phyloP scores from a whole-genome alignment of 768 basidiomycete species.

The Termitomyces sp. region DNA sequence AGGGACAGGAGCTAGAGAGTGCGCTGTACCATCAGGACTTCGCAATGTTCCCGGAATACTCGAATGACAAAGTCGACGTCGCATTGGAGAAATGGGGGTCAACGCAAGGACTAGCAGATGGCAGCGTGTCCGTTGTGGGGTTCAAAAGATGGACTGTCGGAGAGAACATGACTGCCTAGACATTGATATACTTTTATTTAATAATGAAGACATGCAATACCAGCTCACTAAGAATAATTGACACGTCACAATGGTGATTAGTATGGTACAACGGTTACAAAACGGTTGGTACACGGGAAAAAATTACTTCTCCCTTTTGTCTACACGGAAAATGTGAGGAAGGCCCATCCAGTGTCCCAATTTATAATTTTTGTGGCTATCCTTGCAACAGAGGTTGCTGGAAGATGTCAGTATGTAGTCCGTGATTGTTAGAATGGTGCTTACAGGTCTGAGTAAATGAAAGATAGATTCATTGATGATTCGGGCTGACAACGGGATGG shows the following conservation, averaged over 20 bases:
- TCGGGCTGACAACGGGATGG: background rate
- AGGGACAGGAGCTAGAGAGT: constrained; percentile 33
- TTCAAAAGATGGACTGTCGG: constrained; percentile 66
- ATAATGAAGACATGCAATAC: background rate
- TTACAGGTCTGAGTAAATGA: constrained; percentile 33
- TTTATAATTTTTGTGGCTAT: constrained; percentile 44
- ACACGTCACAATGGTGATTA: background rate
- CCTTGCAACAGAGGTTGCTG: constrained; percentile 55
- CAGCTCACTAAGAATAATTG: background rate
- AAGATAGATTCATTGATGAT: constrained; percentile 1
- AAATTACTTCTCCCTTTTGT: constrained; percentile 15
- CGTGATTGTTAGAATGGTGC: constrained; percentile 13
- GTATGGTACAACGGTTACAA: background rate
- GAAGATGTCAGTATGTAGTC: background rate
- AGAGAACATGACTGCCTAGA: constrained; percentile 20
- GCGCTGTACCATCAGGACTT: constrained; percentile 71
- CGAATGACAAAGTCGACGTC: constrained; percentile 36
- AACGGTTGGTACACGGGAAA: background rate
- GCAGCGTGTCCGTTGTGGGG: constrained; percentile 41
- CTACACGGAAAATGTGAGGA: constrained; percentile 37
- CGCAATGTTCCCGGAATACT: constrained; percentile 62
- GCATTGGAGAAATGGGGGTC: constrained; percentile 34
- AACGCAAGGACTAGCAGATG: constrained; percentile 20
- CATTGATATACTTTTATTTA: background rate
- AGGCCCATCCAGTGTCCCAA: constrained; percentile 38